A percentile compares a stretch with the other conserved stretches of the same genome.
These are phyloP conservation scores for Neofusicoccum laricinum DNA, from an alignment of 2,329 filamentous ascomycete species.

Conservation along the genomic window DNA sequence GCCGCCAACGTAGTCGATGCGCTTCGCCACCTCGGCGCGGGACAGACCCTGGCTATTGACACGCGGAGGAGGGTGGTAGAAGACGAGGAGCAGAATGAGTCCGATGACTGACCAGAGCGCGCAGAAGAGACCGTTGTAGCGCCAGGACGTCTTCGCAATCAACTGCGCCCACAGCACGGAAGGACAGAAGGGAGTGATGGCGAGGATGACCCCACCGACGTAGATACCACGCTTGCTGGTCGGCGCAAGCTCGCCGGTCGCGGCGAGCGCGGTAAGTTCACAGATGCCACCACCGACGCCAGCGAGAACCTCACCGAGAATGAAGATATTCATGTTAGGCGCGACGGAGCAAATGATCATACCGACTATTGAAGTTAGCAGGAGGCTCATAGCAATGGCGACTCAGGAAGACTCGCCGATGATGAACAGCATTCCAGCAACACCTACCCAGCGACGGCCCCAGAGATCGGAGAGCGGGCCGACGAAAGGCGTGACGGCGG, in stretches of 20 bases:
- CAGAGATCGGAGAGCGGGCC: slow-evolving; percentile 43
- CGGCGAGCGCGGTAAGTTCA: slow-evolving; percentile 66
- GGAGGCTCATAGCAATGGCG: slow-evolving; percentile 31
- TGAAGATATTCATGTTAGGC: slow-evolving; percentile 26
- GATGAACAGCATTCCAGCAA: slow-evolving; percentile 25
- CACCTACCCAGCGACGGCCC: slow-evolving; percentile 32
- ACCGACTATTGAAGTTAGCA: slow-evolving; percentile 36
- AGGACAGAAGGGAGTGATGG: slow-evolving; percentile 61
- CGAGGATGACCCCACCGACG: slow-evolving; percentile 58
- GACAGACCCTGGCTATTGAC: slow-evolving; percentile 36
- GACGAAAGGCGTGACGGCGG: slow-evolving; percentile 61
- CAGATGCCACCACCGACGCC: slow-evolving; percentile 66
- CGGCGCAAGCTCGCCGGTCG: slow-evolving; percentile 66
- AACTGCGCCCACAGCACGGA: slow-evolving; percentile 62
- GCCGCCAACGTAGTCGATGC: slow-evolving; percentile 33
- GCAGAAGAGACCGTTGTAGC: slow-evolving; percentile 54
- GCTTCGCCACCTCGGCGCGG: slow-evolving; percentile 29
- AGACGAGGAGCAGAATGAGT: slow-evolving; percentile 45
- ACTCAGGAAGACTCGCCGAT: background rate
- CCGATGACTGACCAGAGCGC: slow-evolving; percentile 52
- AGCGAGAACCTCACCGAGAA: slow-evolving; percentile 50
- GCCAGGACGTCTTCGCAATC: slow-evolving; percentile 52
- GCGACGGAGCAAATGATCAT: slow-evolving; percentile 56
- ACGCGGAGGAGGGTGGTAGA: slow-evolving; percentile 54
- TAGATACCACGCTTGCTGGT: slow-evolving; percentile 63